Base-by-base conservation (phyloP, 352 stramenopile species). In the Globisporangium spiculum region DNA sequence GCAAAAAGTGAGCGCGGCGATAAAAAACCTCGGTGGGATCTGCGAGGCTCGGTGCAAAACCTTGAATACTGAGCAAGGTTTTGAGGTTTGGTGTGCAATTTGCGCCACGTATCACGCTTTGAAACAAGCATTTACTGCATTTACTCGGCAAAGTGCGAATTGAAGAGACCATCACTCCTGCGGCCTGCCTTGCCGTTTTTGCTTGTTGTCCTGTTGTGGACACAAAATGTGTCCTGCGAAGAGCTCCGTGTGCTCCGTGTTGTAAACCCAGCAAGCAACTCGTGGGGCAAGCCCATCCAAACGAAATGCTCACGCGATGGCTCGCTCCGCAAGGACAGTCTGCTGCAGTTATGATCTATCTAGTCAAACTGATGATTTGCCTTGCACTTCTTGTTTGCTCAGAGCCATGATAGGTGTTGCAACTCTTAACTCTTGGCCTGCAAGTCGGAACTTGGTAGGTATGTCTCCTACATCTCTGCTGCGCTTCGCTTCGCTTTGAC, bases 81-180 rank as follows among this genome's bases (percentile, higher is more conserved):
- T 57, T 57, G 52, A n/a, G 52, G 52, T 57, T 34, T 36, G 8
- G 22, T 16, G 3, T 14, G 7, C 52, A 34, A 20, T 57, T 64
- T 64, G 59, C 27, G 59, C 59, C 59, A 64, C 59, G 59, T 64
- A 64, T 50, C 59, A 48, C 38, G 14, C 38, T 20, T 16, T 44
- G 12, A n/a, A 20, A 18, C 18, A 6, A 50, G 18, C 14, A 3
- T 36, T 12, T 36, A 58, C 53, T 36, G 24, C 3, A 58, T 14
- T 8, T 3, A 8, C 9, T 22, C 8, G 26, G 4, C 18, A 27
- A 65, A 46, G 60, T 65, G 55, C 60, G 36, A 64, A 22, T 30
- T 57, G 12, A 32, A 57, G 22, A 20, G 52, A 57, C 24, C 24
- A 34, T n/a, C 52, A 34, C 52, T 59, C 53, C 26, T 38, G n/a